Base-by-base conservation (phyloP, 176 grass and related monocot species). In the Bothriochloa decipiens region DNA sequence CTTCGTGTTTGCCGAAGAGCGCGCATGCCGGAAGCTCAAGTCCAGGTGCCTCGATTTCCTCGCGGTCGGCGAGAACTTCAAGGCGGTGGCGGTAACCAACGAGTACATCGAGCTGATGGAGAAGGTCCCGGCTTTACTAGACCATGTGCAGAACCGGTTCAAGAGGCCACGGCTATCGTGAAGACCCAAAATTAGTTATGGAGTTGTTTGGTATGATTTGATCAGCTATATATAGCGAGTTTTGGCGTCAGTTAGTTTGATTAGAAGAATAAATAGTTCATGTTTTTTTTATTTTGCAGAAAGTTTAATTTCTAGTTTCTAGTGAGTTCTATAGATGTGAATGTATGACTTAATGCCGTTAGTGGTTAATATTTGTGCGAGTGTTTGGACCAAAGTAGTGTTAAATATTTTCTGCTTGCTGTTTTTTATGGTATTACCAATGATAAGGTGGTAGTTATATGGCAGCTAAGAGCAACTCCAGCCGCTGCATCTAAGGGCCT, bases 1-100 rank as follows among this genome's bases (percentile, higher is more conserved):
- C 58, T 23, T 74, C 23, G 32, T 55, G 60, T 64, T 81, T 3
- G 46, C 43, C 0, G 58, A 74, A 39, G 33, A 29, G 23, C 69
- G 28, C 5, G 16, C 33, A 1, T 86, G 58, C 40, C 22, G 4
- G 3, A 50, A 26, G 45, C 84, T 86, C 66, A 86, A 86, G 11
- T 23, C 9, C 3, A 72, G 27, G 76, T 86, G 76, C 84, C 62
- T 86, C 65, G 77, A 81, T 67, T 86, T 86, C 69, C 77, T 86
- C 0, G 14, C 75, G 0, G 9, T 27, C 4, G 28, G 27, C 10
- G 20, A 79, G 0, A 63, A 79, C 18, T 86, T 86, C 40, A 49
- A 79, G 76, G 43, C 62, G 6, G 75, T 79, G 22, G 67, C 9
- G 4, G 46, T 76, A 1, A 64, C 76, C 29, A 42, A 25, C 12